Base-by-base conservation (phyloP, 2,329 filamentous ascomycete genomes). In the Ascochyta rabiei region DNA sequence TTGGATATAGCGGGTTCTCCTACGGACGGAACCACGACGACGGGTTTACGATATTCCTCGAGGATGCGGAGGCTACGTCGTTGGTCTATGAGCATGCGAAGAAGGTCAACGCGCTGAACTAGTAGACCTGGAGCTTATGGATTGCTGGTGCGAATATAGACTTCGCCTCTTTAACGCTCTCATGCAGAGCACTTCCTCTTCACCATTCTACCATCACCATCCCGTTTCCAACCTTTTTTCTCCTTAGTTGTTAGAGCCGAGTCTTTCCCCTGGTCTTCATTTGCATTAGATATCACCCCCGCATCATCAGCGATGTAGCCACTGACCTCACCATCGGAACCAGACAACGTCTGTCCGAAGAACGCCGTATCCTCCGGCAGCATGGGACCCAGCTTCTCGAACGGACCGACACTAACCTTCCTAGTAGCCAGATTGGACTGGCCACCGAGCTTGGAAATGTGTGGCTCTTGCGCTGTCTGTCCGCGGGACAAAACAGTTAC, bases 11-110 rank as follows among this genome's bases (percentile, higher is more conserved):
- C 4, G 74, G 73, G 0, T 84, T 78, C 61, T 83, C 81, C 3
- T 83, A 82, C 34, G 82, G 82, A 0, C 75, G 77, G 37, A 85
- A 85, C 63, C 73, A 84, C 45, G 72, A 85, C 38, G 82, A 84
- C 48, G 82, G 82, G 0, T 84, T 84, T 63, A 84, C 82, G 1
- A 83, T 85, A 43, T 85, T 76, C 60, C 59, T 84, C 26, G 82
- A 84, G 28, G 62, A 68, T 53, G 60, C 57, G 0, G 62, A 67
- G 47, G 62, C 63, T 0, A 38, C 65, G 57, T 42, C 38, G 15
- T 48, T 68, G 46, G 57, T 68, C n/a, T 62, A 59, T 33, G 57
- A 64, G 39, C 65, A 68, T 47, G 58, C 63, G 23, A 58, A 52
- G 58, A 58, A 61, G 52, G 59, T 64, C 19, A 67, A 67, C 35